Evolutionary conservation across 2,329 filamentous ascomycete species (phyloP), one percentile per base, ranked within the genome.

Genomic region (Ceratocystis alfenasii): DNA sequence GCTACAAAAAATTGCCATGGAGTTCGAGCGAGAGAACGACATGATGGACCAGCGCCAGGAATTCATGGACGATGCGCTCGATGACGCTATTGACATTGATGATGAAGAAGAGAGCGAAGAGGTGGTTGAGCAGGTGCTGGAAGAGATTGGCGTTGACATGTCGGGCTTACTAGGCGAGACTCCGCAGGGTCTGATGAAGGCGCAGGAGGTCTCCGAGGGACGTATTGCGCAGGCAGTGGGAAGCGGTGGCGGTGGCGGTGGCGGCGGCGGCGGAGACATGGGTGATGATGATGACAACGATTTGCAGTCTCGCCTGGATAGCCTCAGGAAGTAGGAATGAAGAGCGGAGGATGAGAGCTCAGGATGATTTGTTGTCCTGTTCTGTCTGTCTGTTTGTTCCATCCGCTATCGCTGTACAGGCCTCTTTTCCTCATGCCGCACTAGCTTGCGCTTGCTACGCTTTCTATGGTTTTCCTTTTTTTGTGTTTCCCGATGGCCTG

Each of bases 1-100:
- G 20, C 80, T 99, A 44, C 93, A 97, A 75, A 86, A 93, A 67
- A 99, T 99, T 74, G 93, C 94, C 22, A 96, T 96, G 92, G 94
- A 99, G 73, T 99, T 99, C 72, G 94, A 99, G 78, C 87, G 90
- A 72, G 94, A 99, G 76, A 99, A 97, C 77, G 94, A 97, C 73
- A 92, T 99, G 67, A 99, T 99, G 94, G 94, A 99, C 71, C 91
- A 97, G 77, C 84, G 94, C 69, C 92, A 97, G 75, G 94, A 97
- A 76, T 96, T 99, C 89, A 97, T 99, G 94, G 93, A 97, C 74
- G 94, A 97, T 76, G 93, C 91, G 22, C 94, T 99, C 68, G 94
- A 99, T 74, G 94, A 99, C 74, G 92, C 93, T 62, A 96, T 94
- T 72, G 94, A 95, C 28, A 80, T 95, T 46, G 85, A 84, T 17